A percentile compares a stretch with the other conserved stretches of the same genome.
phyloP scores from a whole-genome alignment of 768 basidiomycete species.

The Galerina sulciceps region DNA sequence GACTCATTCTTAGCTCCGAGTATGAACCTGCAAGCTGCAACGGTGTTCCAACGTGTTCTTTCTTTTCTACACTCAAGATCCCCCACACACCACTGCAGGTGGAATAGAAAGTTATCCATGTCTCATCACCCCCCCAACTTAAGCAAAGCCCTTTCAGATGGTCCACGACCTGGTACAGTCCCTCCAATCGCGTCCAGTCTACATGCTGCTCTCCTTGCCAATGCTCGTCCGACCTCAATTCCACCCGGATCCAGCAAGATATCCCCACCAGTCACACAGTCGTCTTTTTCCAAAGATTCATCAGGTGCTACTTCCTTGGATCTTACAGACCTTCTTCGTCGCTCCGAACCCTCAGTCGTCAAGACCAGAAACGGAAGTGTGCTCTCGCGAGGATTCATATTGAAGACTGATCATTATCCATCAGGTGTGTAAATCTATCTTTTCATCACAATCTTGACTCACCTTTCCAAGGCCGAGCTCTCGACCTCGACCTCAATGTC shows the following conservation, averaged over 20 bases:
- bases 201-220: conserved; percentile 2
- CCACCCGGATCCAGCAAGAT: conserved; percentile 16
- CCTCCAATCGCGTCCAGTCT: conserved; percentile 6
- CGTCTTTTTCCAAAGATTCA: conserved; percentile 16
- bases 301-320: conserved; percentile 47
- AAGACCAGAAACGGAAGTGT: conserved; percentile 86
- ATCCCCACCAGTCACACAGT: conserved; percentile 14
- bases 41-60: conserved; percentile 16
- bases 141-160: conserved; percentile 8
- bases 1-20: not conserved
- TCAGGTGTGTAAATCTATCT: conserved; percentile 50
- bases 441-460: not conserved
- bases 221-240: conserved; percentile 20
- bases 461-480: conserved; percentile 68
- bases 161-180: conserved; percentile 10
- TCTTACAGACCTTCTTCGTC: conserved; percentile 63
- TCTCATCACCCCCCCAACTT: conserved; percentile 6
- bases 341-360: conserved; percentile 74
- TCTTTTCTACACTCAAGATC: conserved; percentile 2
- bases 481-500: conserved; percentile 89
- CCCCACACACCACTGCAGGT: not conserved
- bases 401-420: conserved; percentile 93
- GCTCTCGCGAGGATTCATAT: conserved; percentile 84
- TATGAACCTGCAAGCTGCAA: conserved; percentile 1
- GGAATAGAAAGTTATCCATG: conserved; percentile 7